These are phyloP conservation scores for Noccaea caerulescens DNA, from an alignment of 345 rosid species.

Conservation along the genomic window DNA sequence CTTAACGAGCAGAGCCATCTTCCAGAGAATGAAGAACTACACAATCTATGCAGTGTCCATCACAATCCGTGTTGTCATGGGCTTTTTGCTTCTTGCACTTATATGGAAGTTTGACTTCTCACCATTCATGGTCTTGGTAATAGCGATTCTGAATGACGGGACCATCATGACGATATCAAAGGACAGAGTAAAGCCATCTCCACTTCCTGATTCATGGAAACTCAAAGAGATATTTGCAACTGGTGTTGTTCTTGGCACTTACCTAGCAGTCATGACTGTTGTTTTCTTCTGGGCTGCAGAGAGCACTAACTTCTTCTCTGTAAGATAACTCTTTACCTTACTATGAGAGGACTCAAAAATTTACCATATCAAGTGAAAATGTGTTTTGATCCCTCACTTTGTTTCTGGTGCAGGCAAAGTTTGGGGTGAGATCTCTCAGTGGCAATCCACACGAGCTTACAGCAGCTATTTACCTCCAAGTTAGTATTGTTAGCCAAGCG, in stretches of 20 bases:
- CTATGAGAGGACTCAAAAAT: not conserved
- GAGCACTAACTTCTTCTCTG: conserved; percentile 75
- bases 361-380: conserved; percentile 1
- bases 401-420: conserved; percentile 57
- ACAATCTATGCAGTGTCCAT: conserved; percentile 96
- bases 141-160: conserved; percentile 90
- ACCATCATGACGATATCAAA: conserved; percentile 86
- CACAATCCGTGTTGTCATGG: conserved; percentile 85
- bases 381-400: conserved; percentile 16
- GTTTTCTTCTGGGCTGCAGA: conserved; percentile 80
- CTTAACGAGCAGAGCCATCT: conserved; percentile 89
- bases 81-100: conserved; percentile 84
- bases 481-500: conserved; percentile 91
- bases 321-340: conserved; percentile 42
- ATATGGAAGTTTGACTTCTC: conserved; percentile 96
- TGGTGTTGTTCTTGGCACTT: conserved; percentile 79
- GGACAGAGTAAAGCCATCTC: conserved; percentile 88
- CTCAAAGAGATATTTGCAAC: conserved; percentile 88
- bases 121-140: conserved; percentile 90
- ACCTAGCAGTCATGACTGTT: conserved; percentile 85
- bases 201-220: conserved; percentile 86
- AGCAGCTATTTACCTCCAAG: conserved; percentile 93
- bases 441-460: conserved; percentile 58
- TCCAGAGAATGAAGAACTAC: conserved; percentile 98
- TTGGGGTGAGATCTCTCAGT: conserved; percentile 70